Base-by-base conservation (phyloP, 1,284 basidiomycete genomes). In the Sporisorium sorghi region DNA sequence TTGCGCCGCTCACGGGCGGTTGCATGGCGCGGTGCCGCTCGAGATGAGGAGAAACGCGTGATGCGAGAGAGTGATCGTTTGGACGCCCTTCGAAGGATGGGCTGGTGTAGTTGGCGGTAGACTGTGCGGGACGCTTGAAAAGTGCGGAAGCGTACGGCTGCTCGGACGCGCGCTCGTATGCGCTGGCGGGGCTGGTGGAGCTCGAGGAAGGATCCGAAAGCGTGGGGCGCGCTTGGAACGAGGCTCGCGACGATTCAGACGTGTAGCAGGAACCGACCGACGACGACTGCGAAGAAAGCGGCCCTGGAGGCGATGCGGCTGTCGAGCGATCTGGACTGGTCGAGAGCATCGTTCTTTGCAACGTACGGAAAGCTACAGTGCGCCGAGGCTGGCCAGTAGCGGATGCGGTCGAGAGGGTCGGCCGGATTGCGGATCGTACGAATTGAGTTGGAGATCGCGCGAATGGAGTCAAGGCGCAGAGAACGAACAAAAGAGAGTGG, bases 201-300 rank as follows among this genome's bases (percentile, higher is more conserved):
- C 53, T 73, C 39, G 70, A 73, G 1, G 70, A 60, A 30, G 59
- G 70, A 42, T 73, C 59, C 15, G 70, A 73, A 4, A 62, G 52
- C 14, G 63, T 54, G 5, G 49, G 60, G 9, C 52, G 56, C 5
- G 62, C 56, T 43, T 48, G 54, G 26, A 55, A 50, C 0, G 64
- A 67, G 23, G 71, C 65, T 37, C 58, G 57, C 17, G 74, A 76
- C 33, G 62, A 60, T 21, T 67, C 65, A 15, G 74, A 70, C 19
- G 70, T 61, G 42, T 67, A 76, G 60, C 62, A 65, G 35, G 70
- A 76, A 10, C 74, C 66, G 35, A 58, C 62, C 24, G 74, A 73
- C 11, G 74, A 76, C 26, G 74, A 73, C 60, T 76, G 74, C 28
- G 74, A 69, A 35, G 73, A 76, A 26, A 53, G 40, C n/a, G 64